Percentiles rank a stretch among this genome's conserved stretches.
phyloP scores from a whole-genome alignment of 352 stramenopile species.

The Pythium aristosporum region DNA sequence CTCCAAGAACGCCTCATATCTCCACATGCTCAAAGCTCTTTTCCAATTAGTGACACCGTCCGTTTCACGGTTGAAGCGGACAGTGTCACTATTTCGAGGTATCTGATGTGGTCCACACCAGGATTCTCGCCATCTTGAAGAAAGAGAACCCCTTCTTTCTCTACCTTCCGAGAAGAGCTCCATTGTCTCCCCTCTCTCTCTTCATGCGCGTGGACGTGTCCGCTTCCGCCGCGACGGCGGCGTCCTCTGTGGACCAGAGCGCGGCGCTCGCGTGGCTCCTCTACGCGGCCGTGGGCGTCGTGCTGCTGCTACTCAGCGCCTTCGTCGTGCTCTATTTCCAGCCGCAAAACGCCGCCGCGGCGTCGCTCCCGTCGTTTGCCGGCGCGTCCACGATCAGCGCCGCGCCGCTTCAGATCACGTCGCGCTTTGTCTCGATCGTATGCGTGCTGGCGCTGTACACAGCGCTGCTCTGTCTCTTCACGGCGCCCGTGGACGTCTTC shows the following conservation, averaged over 20 bases:
- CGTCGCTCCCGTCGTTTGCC: conserved; percentile 54
- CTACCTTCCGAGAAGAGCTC: background rate
- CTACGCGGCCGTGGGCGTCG: conserved; percentile 58
- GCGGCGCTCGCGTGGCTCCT: conserved; percentile 54
- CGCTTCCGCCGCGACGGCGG: background rate
- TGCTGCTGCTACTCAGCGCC: conserved; percentile 54
- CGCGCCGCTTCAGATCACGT: conserved; percentile 59
- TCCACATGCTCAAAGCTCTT: conserved; percentile 30
- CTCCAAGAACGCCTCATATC: conserved; percentile 45
- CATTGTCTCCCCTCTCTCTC: background rate
- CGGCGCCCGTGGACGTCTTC: conserved; percentile 76
- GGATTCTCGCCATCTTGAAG: conserved; percentile 14
- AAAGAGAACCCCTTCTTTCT: conserved; percentile 6
- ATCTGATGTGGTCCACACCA: conserved; percentile 16
- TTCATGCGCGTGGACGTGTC: conserved; percentile 11
- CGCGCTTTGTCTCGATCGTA: conserved; percentile 66
- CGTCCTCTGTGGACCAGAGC: conserved; percentile 27
- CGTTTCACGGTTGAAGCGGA: background rate
- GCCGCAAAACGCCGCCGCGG: conserved; percentile 47
- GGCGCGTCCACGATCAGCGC: conserved; percentile 55
- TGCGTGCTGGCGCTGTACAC: conserved; percentile 71
- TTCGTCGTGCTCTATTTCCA: conserved; percentile 66
- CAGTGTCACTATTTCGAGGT: conserved; percentile 5
- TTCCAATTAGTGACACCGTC: conserved; percentile 9
- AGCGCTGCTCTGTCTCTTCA: conserved; percentile 75